phyloP scores from a whole-genome alignment of 2,329 filamentous ascomycete species.

The Pseudogymnoascus sp. region DNA sequence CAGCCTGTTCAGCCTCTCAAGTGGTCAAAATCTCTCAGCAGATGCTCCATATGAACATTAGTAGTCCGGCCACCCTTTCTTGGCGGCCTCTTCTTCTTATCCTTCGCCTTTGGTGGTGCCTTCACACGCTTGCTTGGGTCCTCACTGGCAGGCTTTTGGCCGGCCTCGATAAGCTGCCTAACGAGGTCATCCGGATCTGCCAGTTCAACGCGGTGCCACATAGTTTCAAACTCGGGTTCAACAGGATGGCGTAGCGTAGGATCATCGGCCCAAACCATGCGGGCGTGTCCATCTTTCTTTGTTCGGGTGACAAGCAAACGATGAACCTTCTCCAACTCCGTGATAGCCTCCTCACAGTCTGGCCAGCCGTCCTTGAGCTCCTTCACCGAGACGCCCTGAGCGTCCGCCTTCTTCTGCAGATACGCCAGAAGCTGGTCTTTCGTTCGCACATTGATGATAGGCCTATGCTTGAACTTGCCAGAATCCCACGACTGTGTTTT shows the following conservation, averaged over 20 bases:
- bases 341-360: constrained; percentile 69
- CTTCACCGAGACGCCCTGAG: constrained; percentile 72
- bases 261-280: constrained; percentile 84
- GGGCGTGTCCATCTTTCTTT: constrained; percentile 82
- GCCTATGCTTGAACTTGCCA: constrained; percentile 74
- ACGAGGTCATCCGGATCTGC: constrained; percentile 42
- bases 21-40: constrained; percentile 26
- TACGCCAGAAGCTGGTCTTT: constrained; percentile 69
- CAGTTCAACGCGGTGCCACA: constrained; percentile 75
- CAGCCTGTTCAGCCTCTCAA: constrained; percentile 22
- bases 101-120: constrained; percentile 28
- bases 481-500: constrained; percentile 57
- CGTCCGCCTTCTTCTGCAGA: constrained; percentile 72
- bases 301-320: constrained; percentile 78
- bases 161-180: constrained; percentile 32
- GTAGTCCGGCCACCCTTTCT: constrained; percentile 30
- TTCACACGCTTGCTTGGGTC: constrained; percentile 31
- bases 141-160: constrained; percentile 32
- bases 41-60: constrained; percentile 30
- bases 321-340: constrained; percentile 66
- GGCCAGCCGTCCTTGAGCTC: constrained; percentile 96
- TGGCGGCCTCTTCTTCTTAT: constrained; percentile 30
- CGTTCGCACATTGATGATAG: constrained; percentile 73
- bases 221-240: constrained; percentile 71
- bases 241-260: constrained; percentile 65